phyloP scores from a whole-genome alignment of 176 grass and related monocot species.

The Oryza coarctata region DNA sequence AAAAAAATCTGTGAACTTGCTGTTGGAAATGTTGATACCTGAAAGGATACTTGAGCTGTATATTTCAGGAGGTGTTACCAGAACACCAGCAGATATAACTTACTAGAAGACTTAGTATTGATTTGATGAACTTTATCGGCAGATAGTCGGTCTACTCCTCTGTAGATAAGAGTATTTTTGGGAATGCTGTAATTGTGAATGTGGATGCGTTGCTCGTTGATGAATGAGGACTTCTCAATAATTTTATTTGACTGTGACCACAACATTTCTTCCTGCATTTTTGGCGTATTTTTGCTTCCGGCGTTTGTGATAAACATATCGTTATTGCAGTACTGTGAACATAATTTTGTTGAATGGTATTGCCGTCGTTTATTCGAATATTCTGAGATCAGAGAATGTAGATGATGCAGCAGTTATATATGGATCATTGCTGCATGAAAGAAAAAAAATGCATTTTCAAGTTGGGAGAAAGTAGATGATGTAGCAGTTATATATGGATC shows the following conservation, averaged over 20 bases:
- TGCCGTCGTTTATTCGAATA: too few species aligned
- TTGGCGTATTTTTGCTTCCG: not conserved
- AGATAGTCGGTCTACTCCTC: not conserved
- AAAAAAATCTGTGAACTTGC: not conserved
- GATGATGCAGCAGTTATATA: not conserved
- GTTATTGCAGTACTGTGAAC: not conserved
- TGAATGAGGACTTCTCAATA: slow-evolving; percentile 8
- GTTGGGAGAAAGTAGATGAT: too few species aligned
- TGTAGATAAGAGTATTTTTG: slow-evolving; percentile 23
- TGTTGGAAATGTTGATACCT: slow-evolving; percentile 5
- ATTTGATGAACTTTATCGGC: not conserved
- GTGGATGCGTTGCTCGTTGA: slow-evolving; percentile 13
- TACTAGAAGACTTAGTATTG: slow-evolving; percentile 15
- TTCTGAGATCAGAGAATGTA: not conserved
- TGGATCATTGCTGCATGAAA: not conserved
- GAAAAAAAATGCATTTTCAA: too few species aligned
- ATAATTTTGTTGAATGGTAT: not conserved
- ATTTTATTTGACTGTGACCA: not conserved
- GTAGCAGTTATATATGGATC: too few species aligned
- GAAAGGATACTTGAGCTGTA: slow-evolving; percentile 20
- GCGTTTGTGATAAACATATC: not conserved
- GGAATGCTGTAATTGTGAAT: slow-evolving; percentile 21
- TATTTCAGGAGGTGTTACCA: slow-evolving; percentile 2
- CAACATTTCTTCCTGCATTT: not conserved
- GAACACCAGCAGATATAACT: not conserved